These are phyloP conservation scores for Xylaria palmicola DNA, from an alignment of 495 filamentous ascomycete species.

Conservation along the genomic window DNA sequence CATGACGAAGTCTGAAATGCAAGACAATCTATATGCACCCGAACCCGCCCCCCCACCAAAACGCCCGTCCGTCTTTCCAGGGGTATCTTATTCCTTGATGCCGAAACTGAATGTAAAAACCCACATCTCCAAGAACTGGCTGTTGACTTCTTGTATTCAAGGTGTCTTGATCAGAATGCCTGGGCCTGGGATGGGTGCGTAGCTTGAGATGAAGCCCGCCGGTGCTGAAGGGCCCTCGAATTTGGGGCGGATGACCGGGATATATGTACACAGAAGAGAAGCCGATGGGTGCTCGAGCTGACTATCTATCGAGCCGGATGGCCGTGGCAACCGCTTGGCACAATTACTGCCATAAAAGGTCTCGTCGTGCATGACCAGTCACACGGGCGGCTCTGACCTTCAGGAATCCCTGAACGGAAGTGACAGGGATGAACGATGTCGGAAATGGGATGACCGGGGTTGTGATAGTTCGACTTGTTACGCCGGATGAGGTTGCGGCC, in stretches of 20 bases:
- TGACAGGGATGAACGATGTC: conserved; percentile 19
- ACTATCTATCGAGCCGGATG: neutral
- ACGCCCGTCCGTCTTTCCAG: conserved; percentile 4
- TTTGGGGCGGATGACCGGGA: neutral
- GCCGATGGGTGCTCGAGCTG: neutral
- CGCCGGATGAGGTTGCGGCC: too few relatives aligned
- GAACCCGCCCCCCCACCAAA: neutral
- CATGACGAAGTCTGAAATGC: neutral
- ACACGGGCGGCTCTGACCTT: conserved; percentile 15
- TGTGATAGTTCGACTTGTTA: neutral
- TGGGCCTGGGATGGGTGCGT: neutral
- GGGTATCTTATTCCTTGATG: conserved; percentile 10
- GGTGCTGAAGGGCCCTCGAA: neutral
- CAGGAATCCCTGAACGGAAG: conserved; percentile 24
- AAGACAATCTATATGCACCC: neutral
- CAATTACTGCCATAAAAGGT: neutral
- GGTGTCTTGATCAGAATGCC: neutral
- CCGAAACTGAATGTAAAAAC: neutral
- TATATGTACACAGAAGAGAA: conserved; percentile 3
- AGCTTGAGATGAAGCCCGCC: neutral
- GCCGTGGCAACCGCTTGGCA: neutral
- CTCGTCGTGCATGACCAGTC: conserved; percentile 27
- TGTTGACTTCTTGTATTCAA: neutral
- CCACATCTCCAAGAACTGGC: neutral
- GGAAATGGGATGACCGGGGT: neutral